Percentiles rank a stretch among this genome's conserved stretches.
Conservation (phyloP, 2,329 filamentous ascomycete species). For the Cadophora gregata region DNA sequence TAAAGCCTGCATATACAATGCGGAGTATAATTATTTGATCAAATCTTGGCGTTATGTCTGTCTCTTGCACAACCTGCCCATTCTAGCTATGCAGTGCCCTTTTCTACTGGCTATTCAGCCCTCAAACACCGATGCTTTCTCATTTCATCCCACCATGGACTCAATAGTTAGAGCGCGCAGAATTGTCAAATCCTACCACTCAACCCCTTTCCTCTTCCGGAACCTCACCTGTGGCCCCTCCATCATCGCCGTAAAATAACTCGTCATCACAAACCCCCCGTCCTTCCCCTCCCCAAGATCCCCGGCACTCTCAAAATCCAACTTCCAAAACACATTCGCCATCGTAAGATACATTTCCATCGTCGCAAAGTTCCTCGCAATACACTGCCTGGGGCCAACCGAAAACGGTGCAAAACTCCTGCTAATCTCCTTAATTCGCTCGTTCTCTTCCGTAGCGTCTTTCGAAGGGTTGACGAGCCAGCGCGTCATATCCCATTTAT, state of each 20-base stretch:
- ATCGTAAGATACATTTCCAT: constrained; percentile 36
- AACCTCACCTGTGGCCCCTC: constrained; percentile 72
- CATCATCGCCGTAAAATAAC: constrained; percentile 75
- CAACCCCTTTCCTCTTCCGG: constrained; percentile 6
- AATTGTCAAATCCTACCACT: no score
- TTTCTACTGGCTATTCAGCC: no score
- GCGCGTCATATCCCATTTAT: constrained; percentile 44
- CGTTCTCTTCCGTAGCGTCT: constrained; percentile 25
- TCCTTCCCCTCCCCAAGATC: constrained; percentile 55
- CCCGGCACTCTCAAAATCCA: constrained; percentile 28
- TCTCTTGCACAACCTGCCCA: no score
- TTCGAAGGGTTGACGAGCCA: constrained; percentile 40
- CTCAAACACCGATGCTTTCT: no score
- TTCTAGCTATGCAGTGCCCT: no score
- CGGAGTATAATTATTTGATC: no score
- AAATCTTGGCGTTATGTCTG: no score
- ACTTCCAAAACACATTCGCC: constrained; percentile 32
- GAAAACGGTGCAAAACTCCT: constrained; percentile 45
- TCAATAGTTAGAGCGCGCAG: no score
- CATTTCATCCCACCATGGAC: no score
- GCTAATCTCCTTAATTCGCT: constrained; percentile 35
- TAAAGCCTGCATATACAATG: no score
- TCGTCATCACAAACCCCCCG: constrained; percentile 71
- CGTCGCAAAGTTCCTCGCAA: constrained; percentile 43
- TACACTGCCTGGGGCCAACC: constrained; percentile 46